These are phyloP conservation scores for Nicotiana tabacum DNA, from an alignment of 257 asterid genomes.

Conservation along the genomic window DNA sequence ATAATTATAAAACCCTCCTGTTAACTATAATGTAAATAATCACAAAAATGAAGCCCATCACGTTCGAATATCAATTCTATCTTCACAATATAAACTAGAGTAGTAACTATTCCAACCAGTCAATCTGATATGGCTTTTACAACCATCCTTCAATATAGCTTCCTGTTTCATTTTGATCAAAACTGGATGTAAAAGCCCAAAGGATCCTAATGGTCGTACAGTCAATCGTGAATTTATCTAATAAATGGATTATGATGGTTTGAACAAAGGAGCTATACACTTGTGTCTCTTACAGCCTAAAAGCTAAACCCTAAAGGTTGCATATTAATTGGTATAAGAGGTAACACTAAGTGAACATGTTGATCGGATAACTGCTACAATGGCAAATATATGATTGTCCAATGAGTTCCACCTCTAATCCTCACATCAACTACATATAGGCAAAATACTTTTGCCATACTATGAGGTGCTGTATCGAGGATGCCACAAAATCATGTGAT, in stretches of 20 bases:
- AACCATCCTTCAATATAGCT: not conserved
- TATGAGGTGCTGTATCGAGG: not conserved
- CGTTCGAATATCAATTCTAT: not conserved
- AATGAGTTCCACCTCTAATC: not conserved
- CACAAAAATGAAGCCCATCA: not conserved
- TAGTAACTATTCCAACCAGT: not conserved
- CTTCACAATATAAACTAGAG: not conserved
- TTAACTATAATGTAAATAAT: not conserved
- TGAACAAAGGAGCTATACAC: not conserved
- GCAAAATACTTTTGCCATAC: not conserved
- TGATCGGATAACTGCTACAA: not conserved
- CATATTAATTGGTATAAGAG: not conserved
- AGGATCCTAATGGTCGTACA: not conserved
- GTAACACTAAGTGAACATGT: not conserved
- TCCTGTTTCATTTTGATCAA: not conserved
- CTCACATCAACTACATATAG: not conserved
- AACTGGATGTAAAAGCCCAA: not conserved
- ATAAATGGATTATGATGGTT: not conserved
- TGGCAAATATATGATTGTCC: not conserved
- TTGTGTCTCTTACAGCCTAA: not conserved
- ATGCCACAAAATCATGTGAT: not conserved
- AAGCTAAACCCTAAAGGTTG: not conserved
- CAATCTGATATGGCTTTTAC: not conserved
- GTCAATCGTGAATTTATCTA: not conserved
- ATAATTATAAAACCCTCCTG: not conserved